These are phyloP conservation scores for Hippophae gyantsensis DNA, from an alignment of 306 rosid genomes.

Conservation along the genomic window DNA sequence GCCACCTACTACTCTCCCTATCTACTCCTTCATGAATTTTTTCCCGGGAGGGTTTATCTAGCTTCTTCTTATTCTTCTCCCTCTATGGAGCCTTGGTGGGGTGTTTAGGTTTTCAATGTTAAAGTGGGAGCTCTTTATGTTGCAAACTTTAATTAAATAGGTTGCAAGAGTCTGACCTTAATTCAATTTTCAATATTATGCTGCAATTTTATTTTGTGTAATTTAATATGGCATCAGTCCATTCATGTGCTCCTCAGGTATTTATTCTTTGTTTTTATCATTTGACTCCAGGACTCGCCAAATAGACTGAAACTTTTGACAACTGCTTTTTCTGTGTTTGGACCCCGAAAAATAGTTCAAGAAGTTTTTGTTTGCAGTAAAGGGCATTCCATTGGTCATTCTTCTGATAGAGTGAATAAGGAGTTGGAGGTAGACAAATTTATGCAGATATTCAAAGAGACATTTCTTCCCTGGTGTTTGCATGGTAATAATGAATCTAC, in stretches of 20 bases:
- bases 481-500: conserved; percentile 39
- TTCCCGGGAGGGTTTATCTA: too few relatives aligned
- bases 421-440: conserved; percentile 37
- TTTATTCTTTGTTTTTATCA: conserved; percentile 17
- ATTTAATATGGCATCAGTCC: not conserved
- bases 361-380: conserved; percentile 43
- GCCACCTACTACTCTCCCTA: too few relatives aligned
- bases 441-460: conserved; percentile 60
- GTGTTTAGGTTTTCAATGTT: too few relatives aligned
- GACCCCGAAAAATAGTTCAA: conserved; percentile 54
- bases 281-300: conserved; percentile 55
- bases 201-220: not conserved
- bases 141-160: too few relatives aligned
- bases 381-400: conserved; percentile 23
- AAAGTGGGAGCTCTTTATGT: too few relatives aligned
- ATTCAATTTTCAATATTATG: not conserved
- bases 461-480: conserved; percentile 87
- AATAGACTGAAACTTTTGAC: conserved; percentile 54
- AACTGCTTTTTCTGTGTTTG: conserved; percentile 65
- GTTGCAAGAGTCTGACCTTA: too few relatives aligned
- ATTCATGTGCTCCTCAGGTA: conserved; percentile 6
- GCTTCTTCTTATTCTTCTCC: too few relatives aligned
- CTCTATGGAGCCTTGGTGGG: too few relatives aligned
- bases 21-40: too few relatives aligned
- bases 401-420: conserved; percentile 25